Base-by-base conservation (phyloP, 352 stramenopile species). In the Phytophthora hibernalis region DNA sequence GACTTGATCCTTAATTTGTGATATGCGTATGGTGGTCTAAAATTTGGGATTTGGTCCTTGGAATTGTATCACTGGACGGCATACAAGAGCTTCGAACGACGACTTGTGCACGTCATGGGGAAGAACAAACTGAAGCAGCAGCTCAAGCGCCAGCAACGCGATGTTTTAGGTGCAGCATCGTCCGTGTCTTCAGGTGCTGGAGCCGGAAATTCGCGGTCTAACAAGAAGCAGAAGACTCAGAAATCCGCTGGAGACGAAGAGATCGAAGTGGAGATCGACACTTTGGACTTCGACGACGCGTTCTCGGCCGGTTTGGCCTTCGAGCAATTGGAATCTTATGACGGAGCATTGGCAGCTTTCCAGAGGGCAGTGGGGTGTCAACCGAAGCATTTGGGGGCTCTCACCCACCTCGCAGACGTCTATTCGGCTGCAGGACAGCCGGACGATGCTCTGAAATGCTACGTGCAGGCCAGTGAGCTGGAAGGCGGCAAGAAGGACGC, bases 281-380 rank as follows among this genome's bases (percentile, higher is more conserved):
- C 71, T 22, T 68, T 92, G 31, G 54, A 61, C 55, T 90, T 90
- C 37, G 72, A 81, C 21, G 81, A 92, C 56, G 81, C 82, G 8
- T 72, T 92, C 22, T 73, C 77, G 9, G 80, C 82, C n/a, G 83
- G 83, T 12, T 62, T 87, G 31, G 82, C 83, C 24, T 91, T 92
- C 40, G 70, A 90, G 56, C 80, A 92, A 61, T 60, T 92, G 11
- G 68, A 74, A 44, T 77, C 76, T 0, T 69, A 80, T 26, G 82
- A 90, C 9, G 80, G 72, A 10, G 83, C 83, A 3, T 30, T 80
- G 30, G 66, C 65, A 35, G 69, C 82, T 0, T 89, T 87, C 50
- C 54, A 76, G 24, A 63, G 60, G 43, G 83, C 83, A 0, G 67
- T 82, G 13, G 53, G 68, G 16, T 74, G 74, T 8, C 50, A 71